Percentiles rank a stretch among this genome's conserved stretches.
phyloP scores from a whole-genome alignment of 208 protist species.

The Trypanosoma mega region DNA sequence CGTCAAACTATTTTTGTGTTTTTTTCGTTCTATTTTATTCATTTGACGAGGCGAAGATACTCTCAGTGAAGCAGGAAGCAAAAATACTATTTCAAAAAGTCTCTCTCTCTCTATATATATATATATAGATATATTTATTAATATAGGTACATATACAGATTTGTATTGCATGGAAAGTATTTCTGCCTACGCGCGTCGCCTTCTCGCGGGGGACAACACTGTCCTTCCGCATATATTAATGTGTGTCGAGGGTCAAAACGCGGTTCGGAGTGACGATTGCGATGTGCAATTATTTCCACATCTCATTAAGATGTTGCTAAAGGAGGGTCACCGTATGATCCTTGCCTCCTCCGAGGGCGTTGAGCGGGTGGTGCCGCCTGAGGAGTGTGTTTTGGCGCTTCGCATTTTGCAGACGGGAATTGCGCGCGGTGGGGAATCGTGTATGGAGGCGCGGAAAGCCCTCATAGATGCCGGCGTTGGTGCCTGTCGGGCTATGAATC shows the following conservation, averaged over 20 bases:
- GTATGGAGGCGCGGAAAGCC: constrained; percentile 18
- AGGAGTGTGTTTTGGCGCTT: constrained; percentile 32
- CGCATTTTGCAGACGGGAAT: constrained; percentile 37
- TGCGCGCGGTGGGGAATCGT: constrained; percentile 12
- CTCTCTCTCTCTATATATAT: not conserved
- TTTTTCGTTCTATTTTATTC: constrained; percentile 7
- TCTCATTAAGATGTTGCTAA: constrained; percentile 36
- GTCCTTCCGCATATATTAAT: constrained; percentile 40
- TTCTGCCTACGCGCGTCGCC: constrained; percentile 20
- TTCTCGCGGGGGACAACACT: constrained; percentile 35
- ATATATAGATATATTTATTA: not conserved
- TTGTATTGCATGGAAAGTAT: not conserved
- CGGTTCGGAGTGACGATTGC: not conserved
- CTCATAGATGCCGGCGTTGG: constrained; percentile 35
- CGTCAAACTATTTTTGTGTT: too few relatives aligned
- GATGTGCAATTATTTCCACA: constrained; percentile 15
- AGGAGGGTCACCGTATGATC: constrained; percentile 30
- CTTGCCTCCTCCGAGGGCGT: not conserved
- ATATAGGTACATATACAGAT: not conserved
- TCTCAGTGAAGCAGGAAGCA: not conserved
- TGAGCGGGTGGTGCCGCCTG: not conserved
- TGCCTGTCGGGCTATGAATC: constrained; percentile 37
- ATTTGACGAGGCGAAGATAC: not conserved
- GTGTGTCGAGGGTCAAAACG: constrained; percentile 28
- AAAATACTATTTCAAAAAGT: not conserved